Percentiles rank a stretch among this genome's conserved stretches.
phyloP scores from a whole-genome alignment of 495 filamentous ascomycete species.

The Penicillium subrubescens region DNA sequence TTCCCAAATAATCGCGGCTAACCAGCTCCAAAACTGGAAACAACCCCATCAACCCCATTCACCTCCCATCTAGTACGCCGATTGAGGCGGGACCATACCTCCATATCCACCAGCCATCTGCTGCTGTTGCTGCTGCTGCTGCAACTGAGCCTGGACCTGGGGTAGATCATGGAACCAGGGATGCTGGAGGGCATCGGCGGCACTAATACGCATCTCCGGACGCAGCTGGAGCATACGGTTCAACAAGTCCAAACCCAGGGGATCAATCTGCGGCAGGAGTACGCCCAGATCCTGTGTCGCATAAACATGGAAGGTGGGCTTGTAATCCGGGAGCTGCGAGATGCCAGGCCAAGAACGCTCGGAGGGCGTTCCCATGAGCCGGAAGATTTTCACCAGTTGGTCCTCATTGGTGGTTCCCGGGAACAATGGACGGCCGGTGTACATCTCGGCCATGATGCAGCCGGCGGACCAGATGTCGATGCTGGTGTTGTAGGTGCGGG shows the following conservation, averaged over 20 bases:
- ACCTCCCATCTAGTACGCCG: slow-evolving; percentile 29
- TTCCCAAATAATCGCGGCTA: not conserved
- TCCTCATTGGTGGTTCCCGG: slow-evolving; percentile 96
- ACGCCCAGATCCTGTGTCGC: slow-evolving; percentile 86
- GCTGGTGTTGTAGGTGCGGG: slow-evolving; percentile 91
- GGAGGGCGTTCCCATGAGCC: slow-evolving; percentile 93
- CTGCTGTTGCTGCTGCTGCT: slow-evolving; percentile 48
- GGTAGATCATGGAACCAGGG: slow-evolving; percentile 82
- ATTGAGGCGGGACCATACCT: slow-evolving; percentile 44
- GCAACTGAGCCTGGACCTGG: slow-evolving; percentile 53
- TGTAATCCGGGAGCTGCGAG: slow-evolving; percentile 89
- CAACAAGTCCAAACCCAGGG: slow-evolving; percentile 79
- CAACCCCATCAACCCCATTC: too few relatives aligned
- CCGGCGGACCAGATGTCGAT: slow-evolving; percentile 98
- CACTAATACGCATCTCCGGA: slow-evolving; percentile 88
- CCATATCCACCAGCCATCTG: slow-evolving; percentile 46
- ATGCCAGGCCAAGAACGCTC: slow-evolving; percentile 94
- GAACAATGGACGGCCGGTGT: slow-evolving; percentile 88
- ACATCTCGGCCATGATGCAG: slow-evolving; percentile 99
- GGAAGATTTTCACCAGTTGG: slow-evolving; percentile 93
- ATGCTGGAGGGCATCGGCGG: slow-evolving; percentile 80
- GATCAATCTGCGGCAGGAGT: slow-evolving; percentile 90
- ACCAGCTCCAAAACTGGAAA: not conserved
- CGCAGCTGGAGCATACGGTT: slow-evolving; percentile 89
- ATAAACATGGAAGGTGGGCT: slow-evolving; percentile 88